Base-by-base conservation (phyloP, 371 early-diverging fungal species). In the Blyttiomyces sp. region DNA sequence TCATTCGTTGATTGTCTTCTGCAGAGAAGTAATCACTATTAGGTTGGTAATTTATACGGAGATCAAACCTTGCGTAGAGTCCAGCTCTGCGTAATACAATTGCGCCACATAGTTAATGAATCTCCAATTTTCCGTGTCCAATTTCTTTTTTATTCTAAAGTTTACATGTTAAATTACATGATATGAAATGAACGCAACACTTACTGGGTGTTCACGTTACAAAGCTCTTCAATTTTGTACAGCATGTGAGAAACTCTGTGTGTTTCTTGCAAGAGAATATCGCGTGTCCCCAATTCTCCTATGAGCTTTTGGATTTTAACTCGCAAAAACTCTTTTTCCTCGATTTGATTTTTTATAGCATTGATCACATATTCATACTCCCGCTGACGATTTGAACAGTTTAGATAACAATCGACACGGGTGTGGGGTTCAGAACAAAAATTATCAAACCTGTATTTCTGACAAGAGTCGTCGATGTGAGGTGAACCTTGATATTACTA, bases 271-370 rank as follows among this genome's bases (percentile, higher is more conserved):
- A 57, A 31, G 21, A 67, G 59, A 50, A 64, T 58, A 42, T 66
- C 61, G 31, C 57, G 56, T 11, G 68, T 71, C n/a, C 71, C 71
- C 26, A 57, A 49, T 27, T 71, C 71, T 54, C 71, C 63, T 23
- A 71, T 54, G 0, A 71, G 62, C 33, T 55, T 63, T 36, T 66
- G 64, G 28, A 66, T 61, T 32, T 71, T 71, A 23, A 50, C 7
- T 5, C 64, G 52, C 11, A 71, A 45, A 44, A 49, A 71, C 17
- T 39, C 51, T 42, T 66, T 61, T 35, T 71, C 71, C 19, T 57
- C 45, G 24, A 26, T 13, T 9, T 53, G 54, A 48, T 60, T 60
- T 7, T 16, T 13, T n/a, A 59, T 39, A n/a, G 51, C 26, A 4
- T 27, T 17, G 13, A 66, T 33, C 35, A 66, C 51, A n/a, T 48